Evolutionary conservation across 805 yeast species (phyloP).

Genomic region (Hagleromyces aurorensis): DNA sequence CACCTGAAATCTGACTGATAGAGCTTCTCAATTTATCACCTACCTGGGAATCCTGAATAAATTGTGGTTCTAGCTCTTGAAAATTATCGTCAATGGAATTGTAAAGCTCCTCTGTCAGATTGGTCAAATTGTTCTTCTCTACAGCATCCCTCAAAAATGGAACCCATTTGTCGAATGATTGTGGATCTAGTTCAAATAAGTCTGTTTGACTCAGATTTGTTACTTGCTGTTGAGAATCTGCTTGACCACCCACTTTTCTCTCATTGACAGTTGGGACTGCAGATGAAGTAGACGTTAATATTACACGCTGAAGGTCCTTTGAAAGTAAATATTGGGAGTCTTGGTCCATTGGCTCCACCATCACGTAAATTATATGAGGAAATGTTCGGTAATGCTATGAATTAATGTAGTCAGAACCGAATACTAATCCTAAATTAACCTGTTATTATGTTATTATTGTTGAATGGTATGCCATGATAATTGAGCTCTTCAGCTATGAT

Average conservation of each 20-base stretch:
- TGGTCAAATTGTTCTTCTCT: slow-evolving; percentile 20
- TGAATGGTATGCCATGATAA: too few species aligned
- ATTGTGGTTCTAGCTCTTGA: slow-evolving; percentile 26
- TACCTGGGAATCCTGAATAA: slow-evolving; percentile 29
- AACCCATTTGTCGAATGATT: slow-evolving; percentile 28
- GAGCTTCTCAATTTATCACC: slow-evolving; percentile 36
- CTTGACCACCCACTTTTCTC: slow-evolving; percentile 3
- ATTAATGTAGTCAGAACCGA: too few species aligned
- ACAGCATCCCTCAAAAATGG: slow-evolving; percentile 26
- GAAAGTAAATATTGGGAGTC: slow-evolving; percentile 21
- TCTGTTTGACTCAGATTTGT: slow-evolving; percentile 10
- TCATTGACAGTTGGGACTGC: slow-evolving; percentile 8
- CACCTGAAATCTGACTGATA: slow-evolving; percentile 52
- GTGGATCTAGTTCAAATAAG: slow-evolving; percentile 22
- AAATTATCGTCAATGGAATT: slow-evolving; percentile 30
- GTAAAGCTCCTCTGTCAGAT: slow-evolving; percentile 23
- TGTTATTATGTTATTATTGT: too few species aligned
- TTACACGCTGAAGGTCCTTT: slow-evolving; percentile 26
- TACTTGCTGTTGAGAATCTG: slow-evolving; percentile 1
- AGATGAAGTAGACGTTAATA: slow-evolving; percentile 18
- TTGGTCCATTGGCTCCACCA: slow-evolving; percentile 27
- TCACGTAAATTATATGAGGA: too few species aligned
- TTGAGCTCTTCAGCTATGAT: too few species aligned
- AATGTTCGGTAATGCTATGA: too few species aligned
- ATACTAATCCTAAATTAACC: too few species aligned